Percentiles rank a stretch among this genome's conserved stretches.
phyloP scores from a whole-genome alignment of 2,329 filamentous ascomycete genomes.

The Orbilia ellipsospora region DNA sequence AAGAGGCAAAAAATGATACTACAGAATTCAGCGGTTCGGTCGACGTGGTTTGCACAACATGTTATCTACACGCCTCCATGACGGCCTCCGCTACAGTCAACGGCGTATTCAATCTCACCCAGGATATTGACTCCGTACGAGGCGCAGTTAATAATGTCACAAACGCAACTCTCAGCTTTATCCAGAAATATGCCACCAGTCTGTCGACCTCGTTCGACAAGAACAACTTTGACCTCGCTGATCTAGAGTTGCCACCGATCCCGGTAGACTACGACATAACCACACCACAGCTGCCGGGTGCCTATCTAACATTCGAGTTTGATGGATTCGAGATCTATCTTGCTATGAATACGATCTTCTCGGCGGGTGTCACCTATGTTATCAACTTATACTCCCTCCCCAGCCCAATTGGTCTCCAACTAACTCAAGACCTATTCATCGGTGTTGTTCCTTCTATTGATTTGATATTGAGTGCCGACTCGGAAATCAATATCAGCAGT shows the following conservation, averaged over 20 bases:
- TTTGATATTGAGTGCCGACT: constrained; percentile 66
- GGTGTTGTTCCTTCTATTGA: constrained; percentile 67
- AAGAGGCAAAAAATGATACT: constrained; percentile 30
- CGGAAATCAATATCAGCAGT: constrained; percentile 66
- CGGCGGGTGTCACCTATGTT: constrained; percentile 64
- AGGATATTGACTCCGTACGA: constrained; percentile 61
- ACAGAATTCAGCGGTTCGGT: constrained; percentile 59
- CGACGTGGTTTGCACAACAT: constrained; percentile 65
- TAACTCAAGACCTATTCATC: constrained; percentile 63
- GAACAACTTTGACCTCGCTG: constrained; percentile 59
- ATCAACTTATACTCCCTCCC: constrained; percentile 67
- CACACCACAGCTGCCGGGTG: constrained; percentile 64
- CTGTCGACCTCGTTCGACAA: constrained; percentile 56
- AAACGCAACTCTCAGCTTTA: constrained; percentile 61
- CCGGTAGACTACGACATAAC: constrained; percentile 65
- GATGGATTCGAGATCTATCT: constrained; percentile 68
- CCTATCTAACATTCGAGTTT: constrained; percentile 65
- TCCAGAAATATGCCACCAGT: constrained; percentile 58
- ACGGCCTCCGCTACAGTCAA: constrained; percentile 64
- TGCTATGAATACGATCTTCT: constrained; percentile 64
- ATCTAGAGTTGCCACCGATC: constrained; percentile 61
- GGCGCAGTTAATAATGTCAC: constrained; percentile 61
- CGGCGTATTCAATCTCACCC: constrained; percentile 63
- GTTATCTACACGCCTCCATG: constrained; percentile 67
- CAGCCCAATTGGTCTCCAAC: constrained; percentile 63